phyloP scores from a whole-genome alignment of 352 stramenopile species.

The Globisporangium spinosum region DNA sequence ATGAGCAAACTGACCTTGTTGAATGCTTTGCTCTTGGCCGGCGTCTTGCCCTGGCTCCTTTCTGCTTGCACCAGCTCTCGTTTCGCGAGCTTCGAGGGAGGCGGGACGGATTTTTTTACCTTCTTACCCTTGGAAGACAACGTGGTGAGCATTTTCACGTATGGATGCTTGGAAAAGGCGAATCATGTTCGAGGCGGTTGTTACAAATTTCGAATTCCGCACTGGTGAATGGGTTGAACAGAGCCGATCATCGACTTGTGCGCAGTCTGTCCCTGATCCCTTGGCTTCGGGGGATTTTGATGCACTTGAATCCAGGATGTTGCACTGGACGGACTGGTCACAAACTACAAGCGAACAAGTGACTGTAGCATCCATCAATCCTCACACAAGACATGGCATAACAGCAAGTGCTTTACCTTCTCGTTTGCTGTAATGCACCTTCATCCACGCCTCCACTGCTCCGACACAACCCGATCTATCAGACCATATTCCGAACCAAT shows the following conservation, averaged over 20 bases:
- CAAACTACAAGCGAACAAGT: slow-evolving; percentile 9
- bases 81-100: slow-evolving; percentile 7
- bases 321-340: slow-evolving; percentile 18
- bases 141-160: neutral
- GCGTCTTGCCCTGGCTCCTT: neutral
- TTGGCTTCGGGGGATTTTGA: neutral
- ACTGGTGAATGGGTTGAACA: slow-evolving; percentile 1
- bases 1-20: neutral
- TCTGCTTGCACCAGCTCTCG: slow-evolving; percentile 1
- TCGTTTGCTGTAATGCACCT: neutral
- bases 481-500: neutral
- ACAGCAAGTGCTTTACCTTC: slow-evolving; percentile 5
- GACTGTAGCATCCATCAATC: neutral
- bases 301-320: slow-evolving; percentile 3
- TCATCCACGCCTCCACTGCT: slow-evolving; percentile 6
- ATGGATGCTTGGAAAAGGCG: neutral
- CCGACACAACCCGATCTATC: neutral
- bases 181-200: neutral
- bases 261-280: neutral
- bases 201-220: slow-evolving; percentile 4
- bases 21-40: neutral
- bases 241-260: neutral
- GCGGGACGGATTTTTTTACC: neutral
- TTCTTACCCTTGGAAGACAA: slow-evolving; percentile 10
- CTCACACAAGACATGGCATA: neutral